Base-by-base conservation (phyloP, 441 rosid species). In the Gossypium gossypioides region DNA sequence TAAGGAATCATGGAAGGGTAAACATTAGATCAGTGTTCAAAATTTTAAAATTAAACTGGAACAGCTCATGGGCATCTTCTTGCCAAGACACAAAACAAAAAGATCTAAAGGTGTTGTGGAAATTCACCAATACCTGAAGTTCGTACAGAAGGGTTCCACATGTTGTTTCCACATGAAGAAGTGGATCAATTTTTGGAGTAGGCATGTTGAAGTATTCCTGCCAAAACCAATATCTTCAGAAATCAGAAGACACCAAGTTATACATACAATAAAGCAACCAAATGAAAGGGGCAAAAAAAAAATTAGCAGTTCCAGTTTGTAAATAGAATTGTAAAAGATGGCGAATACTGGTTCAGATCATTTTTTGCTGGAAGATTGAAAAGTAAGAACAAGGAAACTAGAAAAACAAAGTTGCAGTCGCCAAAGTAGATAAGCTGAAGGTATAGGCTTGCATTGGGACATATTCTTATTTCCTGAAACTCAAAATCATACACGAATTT, bases 131-230 rank as follows among this genome's bases (percentile, higher is more conserved):
- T 13, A 85, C 88, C 88, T 83, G 85, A 21, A 85, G 86, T 65
- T 90, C 93, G 59, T 81, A 81, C 37, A 89, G 76, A 69, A 91
- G 93, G 15, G 93, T 69, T 69, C 88, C 90, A 65, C 96, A 90
- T 15, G 90, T 86, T 8, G 95, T 93, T 79, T 88, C 95, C 82
- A 83, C 79, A 81, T 85, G 92, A 71, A 78, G 73, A 77, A 88
- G 83, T 68, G 87, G 87, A 77, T 73, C 76, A 40, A 63, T 84
- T 74, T 78, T 81, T 29, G 61, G 40, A 70, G 44, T 76, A 9
- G 87, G 68, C 97, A 91, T 91, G 68, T 59, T 77, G 56, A 73
- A 77, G 25, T 63, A 37, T 66, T 12, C 74, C 81, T 75, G 70
- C 56, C 68, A 61, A 66, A 68, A 50, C 51, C 55, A 52, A 22